Base-by-base conservation (phyloP, 2,329 filamentous ascomycete species). In the Pseudogymnoascus sp. region DNA sequence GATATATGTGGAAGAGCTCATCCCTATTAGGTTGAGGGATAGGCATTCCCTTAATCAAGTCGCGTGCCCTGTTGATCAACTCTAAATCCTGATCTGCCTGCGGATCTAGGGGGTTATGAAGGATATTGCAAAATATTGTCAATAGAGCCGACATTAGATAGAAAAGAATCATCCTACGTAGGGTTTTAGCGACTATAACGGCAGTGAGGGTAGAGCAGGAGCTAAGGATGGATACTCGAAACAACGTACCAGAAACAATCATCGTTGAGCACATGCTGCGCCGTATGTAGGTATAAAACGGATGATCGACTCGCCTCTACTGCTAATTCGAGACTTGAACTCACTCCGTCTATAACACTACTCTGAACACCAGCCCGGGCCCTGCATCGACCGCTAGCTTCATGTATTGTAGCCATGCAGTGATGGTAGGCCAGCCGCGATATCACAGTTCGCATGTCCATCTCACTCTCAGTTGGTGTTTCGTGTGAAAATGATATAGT, bases 231-330 rank as follows among this genome's bases (percentile, higher is more conserved):
- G 61, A 62, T 63, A 69, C 80, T 78, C 78, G 81, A 26, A 45
- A 45, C 13, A 45, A 45, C 39, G 21, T 45, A 45, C 39, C 39
- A 45, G 63, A 82, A 82, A 9, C 76, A 73, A 41, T 79, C 76
- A 0, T 74, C 72, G 0, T 74, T 71, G 1, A 82, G 66, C 0
- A 72, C 72, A 45, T 75, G 69, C 2, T 74, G 72, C 0, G 76
- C 74, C 0, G 72, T 71, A 21, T 73, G 69, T 2, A 82, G 64
- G 56, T 77, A 82, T 1, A 77, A 69, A 1, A 83, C 65, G 0
- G 79, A 82, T 0, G 80, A 80, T 3, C 81, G 76, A 63, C 79
- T 82, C 0, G 80, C 80, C 59, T 83, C 79, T 0, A 83, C 72
- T 0, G 79, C 77, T 2, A 83, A 67, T 0, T 76, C 76, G 12